Evolutionary conservation across 2,329 filamentous ascomycete genomes (phyloP), one percentile per base, ranked within the genome.

Genomic region (Penicillium sp.): DNA sequence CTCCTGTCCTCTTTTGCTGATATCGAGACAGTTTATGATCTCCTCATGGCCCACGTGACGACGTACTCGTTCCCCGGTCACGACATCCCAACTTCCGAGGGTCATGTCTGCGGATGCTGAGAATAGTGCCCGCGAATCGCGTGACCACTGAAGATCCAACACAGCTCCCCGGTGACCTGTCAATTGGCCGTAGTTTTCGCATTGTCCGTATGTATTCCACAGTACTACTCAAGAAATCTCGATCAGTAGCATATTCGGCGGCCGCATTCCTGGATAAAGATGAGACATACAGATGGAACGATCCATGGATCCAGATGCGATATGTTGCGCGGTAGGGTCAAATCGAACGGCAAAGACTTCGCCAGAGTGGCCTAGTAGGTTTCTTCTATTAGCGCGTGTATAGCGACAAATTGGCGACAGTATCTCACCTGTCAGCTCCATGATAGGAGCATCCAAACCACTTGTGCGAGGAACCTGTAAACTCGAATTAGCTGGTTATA

Each of bases 301-400:
- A 72, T 99, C 94, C 90, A 97, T 96, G 13, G 91, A 94, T 9
- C 91, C 93, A 1, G 94, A 97, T 41, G 94, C 94, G 67, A 97
- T 94, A 62, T 91, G 82, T 61, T 92, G 88, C 43, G 92, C 93
- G 2, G 89, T 89, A 3, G 91, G 89, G 71, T 97, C 91, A 71
- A 99, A 99, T 70, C 90, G 88, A 48, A 91, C 89, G 25, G 91
- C 83, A 71, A 97, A 97, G 47, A 99, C 85, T 78, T 99, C 94
- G 21, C 91, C 92, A 33, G 81, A 81, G 65, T 88, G 85, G 27
- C 85, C 84, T 81, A 57, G 33, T n/a, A 45, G 9, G n/a, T 52
- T 29, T 16, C 3, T 36, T 19, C 4, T 48, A 21, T 64, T 44
- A 66, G 63, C 54, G 52, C 29, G 29, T 53, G 45, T 33, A 9